Percentiles rank a stretch among this genome's conserved stretches.
phyloP scores from a whole-genome alignment of 2,329 filamentous ascomycete genomes.

The Fusarium sp. region DNA sequence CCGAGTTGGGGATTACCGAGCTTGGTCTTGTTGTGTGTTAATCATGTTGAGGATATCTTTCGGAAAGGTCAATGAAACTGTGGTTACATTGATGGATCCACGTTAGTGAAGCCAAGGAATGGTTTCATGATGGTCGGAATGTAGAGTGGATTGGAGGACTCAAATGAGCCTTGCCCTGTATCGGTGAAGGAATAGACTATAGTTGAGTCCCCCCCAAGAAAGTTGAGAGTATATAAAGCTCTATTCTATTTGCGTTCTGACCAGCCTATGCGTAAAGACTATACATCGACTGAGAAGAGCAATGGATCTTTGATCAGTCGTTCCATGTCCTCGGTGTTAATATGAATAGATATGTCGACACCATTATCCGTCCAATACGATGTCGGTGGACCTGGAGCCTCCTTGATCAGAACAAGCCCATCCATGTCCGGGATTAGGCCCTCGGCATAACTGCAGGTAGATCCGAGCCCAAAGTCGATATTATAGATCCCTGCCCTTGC shows the following conservation, averaged over 20 bases:
- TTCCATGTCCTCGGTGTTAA: slow-evolving; percentile 36
- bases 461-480: slow-evolving; percentile 46
- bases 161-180: too few relatives aligned
- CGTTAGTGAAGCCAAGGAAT: too few relatives aligned
- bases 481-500: slow-evolving; percentile 46
- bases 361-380: slow-evolving; percentile 45
- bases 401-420: slow-evolving; percentile 45
- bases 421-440: slow-evolving; percentile 45
- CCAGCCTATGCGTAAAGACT: too few relatives aligned
- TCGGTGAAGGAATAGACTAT: too few relatives aligned
- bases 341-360: slow-evolving; percentile 42
- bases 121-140: too few relatives aligned
- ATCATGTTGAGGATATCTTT: background rate
- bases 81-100: too few relatives aligned
- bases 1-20: background rate
- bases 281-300: slow-evolving; percentile 8
- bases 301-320: slow-evolving; percentile 35
- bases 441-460: slow-evolving; percentile 37
- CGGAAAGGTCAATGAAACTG: background rate
- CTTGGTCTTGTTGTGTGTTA: background rate
- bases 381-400: slow-evolving; percentile 23
- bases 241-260: too few relatives aligned
- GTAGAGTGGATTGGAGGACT: too few relatives aligned
- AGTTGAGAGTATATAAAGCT: too few relatives aligned
- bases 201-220: too few relatives aligned